Evolutionary conservation across 148 eudicot species (phyloP).

Genomic region (Drosera capensis): DNA sequence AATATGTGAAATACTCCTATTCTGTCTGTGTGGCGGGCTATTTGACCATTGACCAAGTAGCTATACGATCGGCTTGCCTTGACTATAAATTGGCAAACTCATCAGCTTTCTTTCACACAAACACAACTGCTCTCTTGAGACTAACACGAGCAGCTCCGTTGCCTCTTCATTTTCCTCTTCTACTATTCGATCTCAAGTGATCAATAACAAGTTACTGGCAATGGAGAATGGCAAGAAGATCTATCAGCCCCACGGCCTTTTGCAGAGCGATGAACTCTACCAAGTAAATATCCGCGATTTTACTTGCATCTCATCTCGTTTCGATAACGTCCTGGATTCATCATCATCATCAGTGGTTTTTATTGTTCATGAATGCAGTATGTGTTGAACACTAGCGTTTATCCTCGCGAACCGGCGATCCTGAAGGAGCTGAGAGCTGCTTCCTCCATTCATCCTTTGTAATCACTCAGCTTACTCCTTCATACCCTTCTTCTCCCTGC

Average conservation of each 20-base stretch:
- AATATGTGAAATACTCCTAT: too few species aligned
- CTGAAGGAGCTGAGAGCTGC: constrained; percentile 19
- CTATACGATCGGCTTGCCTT: too few species aligned
- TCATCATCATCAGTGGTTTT: background rate
- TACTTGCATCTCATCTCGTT: background rate
- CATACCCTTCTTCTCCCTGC: background rate
- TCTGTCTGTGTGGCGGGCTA: too few species aligned
- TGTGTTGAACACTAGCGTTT: constrained; percentile 16
- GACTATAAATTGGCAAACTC: too few species aligned
- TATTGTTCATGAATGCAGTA: constrained; percentile 8
- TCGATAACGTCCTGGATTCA: background rate
- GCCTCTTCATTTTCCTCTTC: too few species aligned
- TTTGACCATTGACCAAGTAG: too few species aligned
- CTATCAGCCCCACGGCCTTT: background rate
- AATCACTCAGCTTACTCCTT: background rate
- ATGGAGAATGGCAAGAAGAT: background rate
- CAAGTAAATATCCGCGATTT: background rate
- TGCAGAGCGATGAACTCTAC: background rate
- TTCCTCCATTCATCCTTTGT: constrained; percentile 12
- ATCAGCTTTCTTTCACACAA: too few species aligned
- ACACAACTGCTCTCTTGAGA: too few species aligned
- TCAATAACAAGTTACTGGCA: too few species aligned
- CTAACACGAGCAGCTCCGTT: too few species aligned
- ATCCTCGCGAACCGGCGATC: constrained; percentile 14
- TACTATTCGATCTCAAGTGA: too few species aligned